phyloP scores from a whole-genome alignment of 352 stramenopile species.

The Pythium oligandrum region DNA sequence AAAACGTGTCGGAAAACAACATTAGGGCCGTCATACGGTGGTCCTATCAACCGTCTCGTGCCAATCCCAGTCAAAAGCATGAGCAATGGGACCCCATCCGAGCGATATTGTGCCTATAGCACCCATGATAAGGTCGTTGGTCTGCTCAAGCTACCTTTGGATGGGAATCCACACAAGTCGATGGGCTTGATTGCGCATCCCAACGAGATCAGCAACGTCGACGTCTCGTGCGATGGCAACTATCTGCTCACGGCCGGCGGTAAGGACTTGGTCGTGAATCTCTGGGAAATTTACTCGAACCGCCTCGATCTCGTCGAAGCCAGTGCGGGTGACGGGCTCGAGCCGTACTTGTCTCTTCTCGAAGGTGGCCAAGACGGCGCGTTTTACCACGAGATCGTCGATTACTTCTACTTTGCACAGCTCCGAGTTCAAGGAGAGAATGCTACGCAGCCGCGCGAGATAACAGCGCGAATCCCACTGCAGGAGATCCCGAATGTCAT shows the following conservation, averaged over 20 bases:
- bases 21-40: slow-evolving; percentile 87
- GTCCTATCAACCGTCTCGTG: slow-evolving; percentile 80
- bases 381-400: slow-evolving; percentile 90
- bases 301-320: slow-evolving; percentile 72
- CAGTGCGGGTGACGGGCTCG: slow-evolving; percentile 25
- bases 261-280: slow-evolving; percentile 86
- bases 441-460: slow-evolving; percentile 62
- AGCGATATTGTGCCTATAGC: slow-evolving; percentile 79
- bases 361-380: slow-evolving; percentile 77
- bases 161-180: slow-evolving; percentile 89
- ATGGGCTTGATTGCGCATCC: slow-evolving; percentile 93
- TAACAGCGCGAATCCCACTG: slow-evolving; percentile 72
- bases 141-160: slow-evolving; percentile 85
- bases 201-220: slow-evolving; percentile 80
- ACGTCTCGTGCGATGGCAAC: slow-evolving; percentile 79
- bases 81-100: slow-evolving; percentile 18
- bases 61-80: slow-evolving; percentile 39
- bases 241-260: slow-evolving; percentile 88
- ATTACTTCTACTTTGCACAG: slow-evolving; percentile 95
- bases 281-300: slow-evolving; percentile 86
- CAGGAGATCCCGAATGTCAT: slow-evolving; percentile 91
- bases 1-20: slow-evolving; percentile 89
- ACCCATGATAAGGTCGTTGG: slow-evolving; percentile 84
- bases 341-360: slow-evolving; percentile 82
- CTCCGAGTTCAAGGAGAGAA: slow-evolving; percentile 89